Evolutionary conservation across 495 filamentous ascomycete genomes (phyloP).

Genomic region (Durotheca rogersii): DNA sequence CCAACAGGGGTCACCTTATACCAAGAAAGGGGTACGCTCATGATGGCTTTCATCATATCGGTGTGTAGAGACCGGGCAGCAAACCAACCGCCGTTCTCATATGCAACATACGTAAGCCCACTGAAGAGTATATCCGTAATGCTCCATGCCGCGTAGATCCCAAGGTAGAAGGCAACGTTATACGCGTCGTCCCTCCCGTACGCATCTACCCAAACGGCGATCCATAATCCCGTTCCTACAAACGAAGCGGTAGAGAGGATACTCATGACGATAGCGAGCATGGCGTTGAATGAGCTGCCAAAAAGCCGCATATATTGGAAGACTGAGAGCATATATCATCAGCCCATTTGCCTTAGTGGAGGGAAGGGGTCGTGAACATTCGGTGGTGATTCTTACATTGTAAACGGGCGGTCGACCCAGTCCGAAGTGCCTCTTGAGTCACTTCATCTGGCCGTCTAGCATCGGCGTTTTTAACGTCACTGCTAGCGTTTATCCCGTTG

Average conservation of each 20-base stretch:
- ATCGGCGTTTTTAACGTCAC: slow-evolving; percentile 20
- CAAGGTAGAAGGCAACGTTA: slow-evolving; percentile 40
- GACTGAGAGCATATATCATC: slow-evolving; percentile 19
- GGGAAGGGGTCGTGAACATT: background rate
- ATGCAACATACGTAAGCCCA: slow-evolving; percentile 36
- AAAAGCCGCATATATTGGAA: slow-evolving; percentile 44
- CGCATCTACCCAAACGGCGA: slow-evolving; percentile 56
- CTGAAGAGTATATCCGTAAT: slow-evolving; percentile 37
- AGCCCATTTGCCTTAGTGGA: slow-evolving; percentile 3
- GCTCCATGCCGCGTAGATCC: slow-evolving; percentile 38
- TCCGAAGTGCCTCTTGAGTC: slow-evolving; percentile 36
- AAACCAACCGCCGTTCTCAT: slow-evolving; percentile 45
- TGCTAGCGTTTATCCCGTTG: slow-evolving; percentile 22
- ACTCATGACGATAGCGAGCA: slow-evolving; percentile 33
- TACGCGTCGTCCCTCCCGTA: slow-evolving; percentile 38
- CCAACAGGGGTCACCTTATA: slow-evolving; percentile 58
- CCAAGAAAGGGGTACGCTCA: slow-evolving; percentile 55
- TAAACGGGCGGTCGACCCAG: slow-evolving; percentile 36
- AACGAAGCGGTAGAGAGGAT: slow-evolving; percentile 33
- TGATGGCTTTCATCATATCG: slow-evolving; percentile 44
- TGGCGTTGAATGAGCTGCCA: slow-evolving; percentile 36
- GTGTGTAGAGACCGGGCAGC: slow-evolving; percentile 50
- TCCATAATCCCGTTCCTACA: slow-evolving; percentile 41
- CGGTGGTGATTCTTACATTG: slow-evolving; percentile 29
- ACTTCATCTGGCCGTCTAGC: slow-evolving; percentile 35